Percentiles rank a stretch among this genome's conserved stretches.
Conservation (phyloP, 306 rosid species). For the Castanopsis chinensis region DNA sequence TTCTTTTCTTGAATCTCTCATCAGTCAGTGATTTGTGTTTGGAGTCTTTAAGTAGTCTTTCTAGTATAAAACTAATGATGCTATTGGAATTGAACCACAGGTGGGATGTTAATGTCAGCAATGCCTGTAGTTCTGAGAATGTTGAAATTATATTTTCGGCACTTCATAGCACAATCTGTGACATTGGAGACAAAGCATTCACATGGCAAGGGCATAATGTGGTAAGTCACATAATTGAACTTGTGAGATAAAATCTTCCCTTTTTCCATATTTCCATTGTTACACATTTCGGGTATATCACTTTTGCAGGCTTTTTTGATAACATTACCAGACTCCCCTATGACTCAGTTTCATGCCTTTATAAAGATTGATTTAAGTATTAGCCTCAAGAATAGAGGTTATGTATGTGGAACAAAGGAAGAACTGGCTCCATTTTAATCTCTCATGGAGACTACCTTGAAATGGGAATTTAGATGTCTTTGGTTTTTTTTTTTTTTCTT, state of each 20-base stretch:
- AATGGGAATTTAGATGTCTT: too few relatives aligned
- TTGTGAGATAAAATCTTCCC: conserved; percentile 47
- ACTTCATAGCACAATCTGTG: conserved; percentile 53
- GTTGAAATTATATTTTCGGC: conserved; percentile 76
- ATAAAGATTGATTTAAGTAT: too few relatives aligned
- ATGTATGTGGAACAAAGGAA: too few relatives aligned
- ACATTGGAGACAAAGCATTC: conserved; percentile 55
- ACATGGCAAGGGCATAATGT: conserved; percentile 56
- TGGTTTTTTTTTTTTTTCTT: not conserved
- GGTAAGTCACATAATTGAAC: conserved; percentile 43
- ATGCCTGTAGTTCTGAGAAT: conserved; percentile 54
- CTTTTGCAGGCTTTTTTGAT: not conserved
- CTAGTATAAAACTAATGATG: not conserved
- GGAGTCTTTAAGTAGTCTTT: not conserved
- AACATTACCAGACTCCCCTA: not conserved
- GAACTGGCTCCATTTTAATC: too few relatives aligned
- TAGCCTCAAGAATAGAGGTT: too few relatives aligned
- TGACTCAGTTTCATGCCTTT: not conserved
- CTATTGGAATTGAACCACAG: conserved; percentile 38
- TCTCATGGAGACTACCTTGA: too few relatives aligned
- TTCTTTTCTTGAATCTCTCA: conserved; percentile 3
- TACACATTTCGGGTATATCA: not conserved
- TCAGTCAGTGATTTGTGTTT: not conserved
- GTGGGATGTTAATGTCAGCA: conserved; percentile 67
- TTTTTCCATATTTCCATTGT: conserved; percentile 17